Percentiles rank a stretch among this genome's conserved stretches.
Conservation (phyloP, 1,139 yeast species). For the Magnusiomyces magnusii region DNA sequence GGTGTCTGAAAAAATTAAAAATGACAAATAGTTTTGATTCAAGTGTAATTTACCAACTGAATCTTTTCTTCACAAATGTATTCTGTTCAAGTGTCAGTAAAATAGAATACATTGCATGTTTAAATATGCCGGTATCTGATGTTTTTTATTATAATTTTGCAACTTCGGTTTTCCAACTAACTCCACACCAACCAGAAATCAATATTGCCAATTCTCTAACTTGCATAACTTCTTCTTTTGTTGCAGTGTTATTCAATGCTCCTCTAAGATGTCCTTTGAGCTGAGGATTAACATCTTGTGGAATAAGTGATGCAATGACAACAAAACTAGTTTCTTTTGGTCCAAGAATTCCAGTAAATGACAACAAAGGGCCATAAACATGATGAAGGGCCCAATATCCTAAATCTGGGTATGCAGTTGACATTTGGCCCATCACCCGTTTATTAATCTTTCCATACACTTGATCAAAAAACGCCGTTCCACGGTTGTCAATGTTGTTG, state of each 20-base stretch:
- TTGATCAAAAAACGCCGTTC: conserved; percentile 57
- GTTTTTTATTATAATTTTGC: conserved; percentile 42
- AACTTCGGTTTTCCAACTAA: conserved; percentile 53
- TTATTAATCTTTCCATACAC: conserved; percentile 69
- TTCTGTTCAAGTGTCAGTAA: no score
- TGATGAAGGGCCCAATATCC: conserved; percentile 66
- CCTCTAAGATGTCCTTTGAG: conserved; percentile 85
- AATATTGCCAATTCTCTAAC: conserved; percentile 57
- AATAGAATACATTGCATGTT: neutral
- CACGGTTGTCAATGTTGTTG: conserved; percentile 17
- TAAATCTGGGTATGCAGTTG: conserved; percentile 74
- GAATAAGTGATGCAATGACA: conserved; percentile 71
- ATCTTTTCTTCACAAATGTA: no score
- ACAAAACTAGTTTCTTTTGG: conserved; percentile 72
- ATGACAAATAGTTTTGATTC: no score
- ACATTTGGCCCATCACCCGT: conserved; percentile 61
- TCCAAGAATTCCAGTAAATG: conserved; percentile 54
- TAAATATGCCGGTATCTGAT: neutral
- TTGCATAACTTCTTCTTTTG: conserved; percentile 53
- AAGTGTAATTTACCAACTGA: no score
- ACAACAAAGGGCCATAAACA: conserved; percentile 70
- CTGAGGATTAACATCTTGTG: conserved; percentile 94
- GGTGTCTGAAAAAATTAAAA: no score
- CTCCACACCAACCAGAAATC: conserved; percentile 69
- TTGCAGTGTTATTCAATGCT: conserved; percentile 71